Percentiles rank a stretch among this genome's conserved stretches.
These are phyloP conservation scores for Starmera pachycereana DNA, from an alignment of 805 yeast species.

Conservation along the genomic window DNA sequence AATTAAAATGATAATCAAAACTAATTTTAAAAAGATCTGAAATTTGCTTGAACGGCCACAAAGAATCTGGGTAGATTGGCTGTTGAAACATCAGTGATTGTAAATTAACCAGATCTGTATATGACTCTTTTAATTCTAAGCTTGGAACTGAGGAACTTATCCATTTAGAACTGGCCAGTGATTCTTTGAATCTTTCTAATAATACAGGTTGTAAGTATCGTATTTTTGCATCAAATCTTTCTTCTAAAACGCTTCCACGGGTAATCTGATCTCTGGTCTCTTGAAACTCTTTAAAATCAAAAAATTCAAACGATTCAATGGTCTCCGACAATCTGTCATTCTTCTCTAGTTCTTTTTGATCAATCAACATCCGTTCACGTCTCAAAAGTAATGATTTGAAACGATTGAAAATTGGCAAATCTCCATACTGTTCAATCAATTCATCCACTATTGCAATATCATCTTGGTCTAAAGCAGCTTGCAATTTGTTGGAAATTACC, in stretches of 20 bases:
- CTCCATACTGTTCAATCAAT: not conserved
- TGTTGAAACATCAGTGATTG: constrained; percentile 7
- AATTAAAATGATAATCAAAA: constrained; percentile 45
- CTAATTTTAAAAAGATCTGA: constrained; percentile 35
- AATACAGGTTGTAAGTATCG: constrained; percentile 2
- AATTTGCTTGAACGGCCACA: constrained; percentile 42
- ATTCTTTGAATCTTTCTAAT: constrained; percentile 2
- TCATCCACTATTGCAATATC: not conserved
- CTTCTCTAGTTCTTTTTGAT: constrained; percentile 1
- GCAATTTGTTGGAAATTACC: constrained; percentile 9
- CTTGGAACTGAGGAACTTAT: constrained; percentile 3
- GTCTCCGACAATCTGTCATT: constrained; percentile 4
- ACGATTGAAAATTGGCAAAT: not conserved
- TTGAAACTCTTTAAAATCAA: constrained; percentile 7
- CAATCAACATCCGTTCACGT: constrained; percentile 1
- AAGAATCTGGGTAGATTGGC: constrained; percentile 25
- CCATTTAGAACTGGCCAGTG: constrained; percentile 10
- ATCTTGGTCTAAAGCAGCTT: not conserved
- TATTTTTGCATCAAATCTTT: constrained; percentile 4
- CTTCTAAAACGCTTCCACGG: not conserved
- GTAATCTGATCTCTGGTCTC: constrained; percentile 2
- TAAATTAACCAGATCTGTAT: constrained; percentile 7
- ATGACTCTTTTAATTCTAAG: not conserved
- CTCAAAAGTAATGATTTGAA: not conserved
- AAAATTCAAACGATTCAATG: constrained; percentile 4